A percentile compares a stretch with the other conserved stretches of the same genome.
Conservation (phyloP, 1,284 basidiomycete genomes). For the Mycena sp. region DNA sequence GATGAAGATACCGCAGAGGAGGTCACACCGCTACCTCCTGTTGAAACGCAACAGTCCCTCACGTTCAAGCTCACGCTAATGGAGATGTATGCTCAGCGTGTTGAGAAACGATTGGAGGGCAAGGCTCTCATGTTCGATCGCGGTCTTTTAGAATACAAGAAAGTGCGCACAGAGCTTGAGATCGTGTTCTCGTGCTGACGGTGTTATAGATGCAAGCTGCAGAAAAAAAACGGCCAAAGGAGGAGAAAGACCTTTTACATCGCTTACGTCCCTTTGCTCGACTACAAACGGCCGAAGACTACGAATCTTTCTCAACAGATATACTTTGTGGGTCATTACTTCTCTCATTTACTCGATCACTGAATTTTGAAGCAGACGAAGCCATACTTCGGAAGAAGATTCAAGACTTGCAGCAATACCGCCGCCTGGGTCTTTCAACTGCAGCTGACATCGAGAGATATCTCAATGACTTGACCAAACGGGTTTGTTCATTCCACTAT, state of each 20-base stretch:
- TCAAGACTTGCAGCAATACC: slow-evolving; percentile 89
- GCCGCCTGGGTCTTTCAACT: slow-evolving; percentile 84
- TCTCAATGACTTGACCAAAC: slow-evolving; percentile 76
- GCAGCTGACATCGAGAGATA: slow-evolving; percentile 91
- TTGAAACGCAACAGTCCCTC: slow-evolving; percentile 91
- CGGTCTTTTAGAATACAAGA: slow-evolving; percentile 93
- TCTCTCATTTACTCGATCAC: neutral
- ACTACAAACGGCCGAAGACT: slow-evolving; percentile 92
- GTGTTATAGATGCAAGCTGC: slow-evolving; percentile 80
- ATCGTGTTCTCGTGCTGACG: slow-evolving; percentile 3
- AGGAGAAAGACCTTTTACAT: slow-evolving; percentile 91
- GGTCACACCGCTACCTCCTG: slow-evolving; percentile 73
- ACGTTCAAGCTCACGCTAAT: slow-evolving; percentile 90
- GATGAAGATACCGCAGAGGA: slow-evolving; percentile 73
- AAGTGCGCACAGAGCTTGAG: slow-evolving; percentile 59
- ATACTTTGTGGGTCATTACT: slow-evolving; percentile 76
- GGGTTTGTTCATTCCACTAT: slow-evolving; percentile 57
- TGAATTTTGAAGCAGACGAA: slow-evolving; percentile 68
- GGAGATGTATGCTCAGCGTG: slow-evolving; percentile 92
- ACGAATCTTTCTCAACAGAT: slow-evolving; percentile 89
- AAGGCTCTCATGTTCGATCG: slow-evolving; percentile 96
- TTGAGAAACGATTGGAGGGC: slow-evolving; percentile 88
- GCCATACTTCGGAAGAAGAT: slow-evolving; percentile 86
- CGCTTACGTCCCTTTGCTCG: slow-evolving; percentile 93
- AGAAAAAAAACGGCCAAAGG: slow-evolving; percentile 91